phyloP scores from a whole-genome alignment of 164 flowering plant species.

The Kalanchoe fedtschenkoi region DNA sequence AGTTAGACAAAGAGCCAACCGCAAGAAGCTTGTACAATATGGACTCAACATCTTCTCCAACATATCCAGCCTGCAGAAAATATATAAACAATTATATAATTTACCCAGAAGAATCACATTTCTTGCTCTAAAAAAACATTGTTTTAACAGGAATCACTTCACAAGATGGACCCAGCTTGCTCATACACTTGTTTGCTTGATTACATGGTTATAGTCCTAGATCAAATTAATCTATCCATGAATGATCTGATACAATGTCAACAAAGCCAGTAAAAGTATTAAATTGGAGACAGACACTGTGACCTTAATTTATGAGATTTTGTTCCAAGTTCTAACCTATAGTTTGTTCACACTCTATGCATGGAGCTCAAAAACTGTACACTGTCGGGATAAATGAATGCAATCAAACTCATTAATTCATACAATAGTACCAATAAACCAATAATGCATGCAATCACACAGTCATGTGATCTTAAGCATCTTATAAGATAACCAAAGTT shows the following conservation, averaged over 20 bases:
- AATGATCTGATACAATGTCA: neutral
- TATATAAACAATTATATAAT: neutral
- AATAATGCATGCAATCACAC: too few species aligned
- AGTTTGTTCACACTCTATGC: neutral
- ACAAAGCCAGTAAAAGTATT: neutral
- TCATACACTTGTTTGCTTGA: neutral
- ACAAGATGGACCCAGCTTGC: neutral
- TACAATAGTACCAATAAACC: neutral
- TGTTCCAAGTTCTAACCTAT: neutral
- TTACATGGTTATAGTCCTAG: neutral
- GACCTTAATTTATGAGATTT: neutral
- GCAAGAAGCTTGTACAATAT: conserved; percentile 80
- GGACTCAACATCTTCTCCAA: conserved; percentile 99
- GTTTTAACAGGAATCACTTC: too few species aligned
- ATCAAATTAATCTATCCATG: neutral
- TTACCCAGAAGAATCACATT: neutral
- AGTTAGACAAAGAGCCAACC: conserved; percentile 25
- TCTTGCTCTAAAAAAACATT: too few species aligned
- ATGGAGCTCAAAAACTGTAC: neutral
- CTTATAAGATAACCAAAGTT: neutral
- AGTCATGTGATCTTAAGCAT: neutral
- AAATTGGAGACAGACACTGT: neutral
- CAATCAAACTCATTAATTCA: neutral
- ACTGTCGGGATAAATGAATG: neutral
- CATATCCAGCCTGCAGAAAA: conserved; percentile 92